Conservation (phyloP, 176 grass and related monocot genomes). For the Poa annua region DNA sequence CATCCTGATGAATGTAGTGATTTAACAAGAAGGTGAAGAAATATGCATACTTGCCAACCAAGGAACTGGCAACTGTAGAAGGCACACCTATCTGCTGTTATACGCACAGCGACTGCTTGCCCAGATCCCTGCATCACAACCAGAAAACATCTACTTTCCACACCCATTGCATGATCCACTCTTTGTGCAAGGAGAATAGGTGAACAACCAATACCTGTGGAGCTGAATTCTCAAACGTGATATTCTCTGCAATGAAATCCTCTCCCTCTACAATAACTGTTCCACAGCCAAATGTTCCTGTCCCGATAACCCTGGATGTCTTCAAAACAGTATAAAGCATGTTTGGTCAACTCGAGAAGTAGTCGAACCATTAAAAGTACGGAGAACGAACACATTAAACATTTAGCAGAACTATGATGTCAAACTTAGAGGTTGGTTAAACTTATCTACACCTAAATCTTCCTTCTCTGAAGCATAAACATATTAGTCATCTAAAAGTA, state of each 20-base stretch:
- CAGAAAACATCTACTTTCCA: slow-evolving; percentile 33
- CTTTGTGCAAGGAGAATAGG: slow-evolving; percentile 19
- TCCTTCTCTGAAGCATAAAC: not conserved
- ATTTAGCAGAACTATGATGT: slow-evolving; percentile 9
- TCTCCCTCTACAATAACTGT: slow-evolving; percentile 83
- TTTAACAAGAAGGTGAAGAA: slow-evolving; percentile 26
- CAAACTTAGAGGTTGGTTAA: not conserved
- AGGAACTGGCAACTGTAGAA: slow-evolving; percentile 96
- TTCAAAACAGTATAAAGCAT: slow-evolving; percentile 26
- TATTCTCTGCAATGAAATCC: slow-evolving; percentile 94
- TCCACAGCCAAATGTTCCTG: slow-evolving; percentile 90
- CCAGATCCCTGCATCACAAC: slow-evolving; percentile 74
- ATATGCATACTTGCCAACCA: slow-evolving; percentile 75
- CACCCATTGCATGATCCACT: slow-evolving; percentile 18
- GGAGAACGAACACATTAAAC: not conserved
- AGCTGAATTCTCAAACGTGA: slow-evolving; percentile 94
- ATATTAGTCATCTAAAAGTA: not conserved
- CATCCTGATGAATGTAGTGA: not conserved
- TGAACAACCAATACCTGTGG: slow-evolving; percentile 62
- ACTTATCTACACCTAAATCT: slow-evolving; percentile 1
- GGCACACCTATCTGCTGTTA: slow-evolving; percentile 91
- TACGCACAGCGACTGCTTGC: slow-evolving; percentile 82
- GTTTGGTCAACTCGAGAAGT: not conserved
- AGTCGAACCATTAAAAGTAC: not conserved
- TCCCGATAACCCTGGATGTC: slow-evolving; percentile 87